Evolutionary conservation across 108 stramenopile genomes (phyloP), one percentile per base, ranked within the genome.

Genomic region (Skeletonema costatum): DNA sequence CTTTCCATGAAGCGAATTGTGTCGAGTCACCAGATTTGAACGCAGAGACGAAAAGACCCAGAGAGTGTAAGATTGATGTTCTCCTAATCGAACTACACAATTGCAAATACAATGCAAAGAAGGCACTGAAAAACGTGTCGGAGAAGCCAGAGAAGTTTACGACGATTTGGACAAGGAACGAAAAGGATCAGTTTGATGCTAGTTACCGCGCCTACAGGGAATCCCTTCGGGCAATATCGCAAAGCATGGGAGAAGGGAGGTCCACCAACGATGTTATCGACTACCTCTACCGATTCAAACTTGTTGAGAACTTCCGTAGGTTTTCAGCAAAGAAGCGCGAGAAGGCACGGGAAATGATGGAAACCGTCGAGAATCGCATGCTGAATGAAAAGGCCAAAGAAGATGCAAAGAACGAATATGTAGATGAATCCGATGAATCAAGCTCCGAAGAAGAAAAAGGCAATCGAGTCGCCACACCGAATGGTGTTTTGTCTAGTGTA

Each of bases 221-320:
- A 25, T 83, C 89, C 9, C 68, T 96, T 8, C 82, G 92, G 25
- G 86, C 85, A 72, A 91, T 96, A 41, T 78, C 88, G 30, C 85
- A 89, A 62, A 70, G 70, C 25, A 53, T 92, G 32, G 78, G 48
- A 2, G 61, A 70, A 1, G 30, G 69, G 70, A 94, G 93, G 71
- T 70, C 74, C 19, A 73, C 83, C 68, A 87, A 88, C 38, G 90
- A 93, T 36, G 82, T 92, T 21, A 77, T 96, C 62, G 96, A 96
- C 60, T 96, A 93, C 80, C 86, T 89, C 56, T 96, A 93, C 75
- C 83, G 96, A 29, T 96, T 87, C 89, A 94, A 93, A 74, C 92
- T 94, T 46, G 89, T 91, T n/a, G 92, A 93, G 70, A 92, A 94
- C 59, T 96, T 92, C 68, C 88, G 92, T 29, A 76, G 83, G 7